phyloP scores from a whole-genome alignment of 192 early-diverging fungal species.

The Umbelopsis ramanniana region DNA sequence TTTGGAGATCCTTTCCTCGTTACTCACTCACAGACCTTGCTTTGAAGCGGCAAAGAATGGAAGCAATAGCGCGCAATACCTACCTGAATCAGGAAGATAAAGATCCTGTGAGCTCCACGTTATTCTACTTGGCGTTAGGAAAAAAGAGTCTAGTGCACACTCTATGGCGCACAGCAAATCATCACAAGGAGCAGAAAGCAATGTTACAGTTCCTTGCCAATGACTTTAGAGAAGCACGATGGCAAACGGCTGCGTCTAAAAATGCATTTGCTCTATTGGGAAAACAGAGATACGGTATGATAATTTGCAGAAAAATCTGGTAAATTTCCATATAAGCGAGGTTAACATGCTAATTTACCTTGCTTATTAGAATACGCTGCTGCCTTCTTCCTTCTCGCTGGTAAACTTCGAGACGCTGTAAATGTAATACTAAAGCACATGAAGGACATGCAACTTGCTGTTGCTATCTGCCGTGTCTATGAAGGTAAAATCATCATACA shows the following conservation, averaged over 20 bases:
- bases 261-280: conserved; percentile 98
- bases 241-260: conserved; percentile 95
- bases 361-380: conserved; percentile 80
- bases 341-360: conserved; percentile 1
- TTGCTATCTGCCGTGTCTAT: conserved; percentile 88
- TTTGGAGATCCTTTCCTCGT: background rate
- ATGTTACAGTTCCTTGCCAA: conserved; percentile 93
- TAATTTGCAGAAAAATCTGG: background rate
- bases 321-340: background rate
- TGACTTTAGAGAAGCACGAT: conserved; percentile 88
- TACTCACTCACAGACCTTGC: background rate
- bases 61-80: conserved; percentile 87
- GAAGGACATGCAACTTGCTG: conserved; percentile 90
- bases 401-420: conserved; percentile 87
- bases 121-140: conserved; percentile 89
- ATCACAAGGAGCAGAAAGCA: conserved; percentile 82
- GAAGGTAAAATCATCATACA: conserved; percentile 70
- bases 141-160: conserved; percentile 91
- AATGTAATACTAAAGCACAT: conserved; percentile 92
- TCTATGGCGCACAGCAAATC: conserved; percentile 84
- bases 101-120: conserved; percentile 82
- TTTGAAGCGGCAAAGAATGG: conserved; percentile 65
- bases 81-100: conserved; percentile 77
- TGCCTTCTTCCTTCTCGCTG: conserved; percentile 93
- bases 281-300: conserved; percentile 86